Evolutionary conservation across 2,329 filamentous ascomycete species (phyloP), one percentile per base, ranked within the genome.

Genomic region (Eutypa lata): DNA sequence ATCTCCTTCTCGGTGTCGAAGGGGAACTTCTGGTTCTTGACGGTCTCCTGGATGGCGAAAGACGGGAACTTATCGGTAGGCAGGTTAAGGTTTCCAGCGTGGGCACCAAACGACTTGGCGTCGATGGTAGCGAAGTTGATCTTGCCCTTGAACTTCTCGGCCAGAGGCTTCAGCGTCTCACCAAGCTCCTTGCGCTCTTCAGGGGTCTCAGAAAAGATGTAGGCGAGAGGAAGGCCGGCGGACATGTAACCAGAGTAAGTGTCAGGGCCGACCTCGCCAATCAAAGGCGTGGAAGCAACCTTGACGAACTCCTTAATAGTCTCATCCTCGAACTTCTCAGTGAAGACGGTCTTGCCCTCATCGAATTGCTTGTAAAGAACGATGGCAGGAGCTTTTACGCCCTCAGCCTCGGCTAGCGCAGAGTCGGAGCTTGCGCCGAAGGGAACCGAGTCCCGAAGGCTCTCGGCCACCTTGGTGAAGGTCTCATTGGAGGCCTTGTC

Each of bases 81-180:
- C 59, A 99, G 89, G 85, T 99, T 99, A 64, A 99, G 84, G 86
- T 99, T 99, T 67, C 84, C 86, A 63, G 91, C 92, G 77, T 99
- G 94, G 63, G 93, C 91, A 71, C 94, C 94, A 70, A 95, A 99
- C 56, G 89, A 75, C 80, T 90, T 90, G 63, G 94, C 92, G 70
- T 99, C 94, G 66, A 99, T 97, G 68, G 91, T 97, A 61, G 92
- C 94, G 72, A 99, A 95, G 88, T 96, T 97, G 80, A 99, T 84
- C 73, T 85, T 86, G 75, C 94, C 93, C 78, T 92, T 93, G 82
- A 91, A 86, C 79, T 93, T 89, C 79, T 95, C 83, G 56, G 94
- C 94, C 61, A 99, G 74, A 61, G 90, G 81, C 82, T 91, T 96
- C 68, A 99, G 81, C 58, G 84, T 78, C 60, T 88, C 83, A 63